Conservation (phyloP, 441 rosid genomes). For the Mallotus repandus region DNA sequence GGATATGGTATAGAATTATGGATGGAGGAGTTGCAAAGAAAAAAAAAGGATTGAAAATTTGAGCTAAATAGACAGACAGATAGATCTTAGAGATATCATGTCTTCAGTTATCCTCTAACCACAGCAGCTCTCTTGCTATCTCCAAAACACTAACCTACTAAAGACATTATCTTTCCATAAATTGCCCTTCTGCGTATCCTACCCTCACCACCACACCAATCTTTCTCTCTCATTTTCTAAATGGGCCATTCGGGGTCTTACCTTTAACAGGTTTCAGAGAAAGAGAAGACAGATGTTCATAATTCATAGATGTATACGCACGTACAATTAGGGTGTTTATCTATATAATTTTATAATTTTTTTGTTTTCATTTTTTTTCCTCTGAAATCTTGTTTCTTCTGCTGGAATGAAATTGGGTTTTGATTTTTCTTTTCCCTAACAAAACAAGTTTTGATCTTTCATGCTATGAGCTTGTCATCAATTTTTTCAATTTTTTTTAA, state of each 20-base stretch:
- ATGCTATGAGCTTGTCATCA: not conserved
- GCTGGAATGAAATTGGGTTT: slow-evolving; percentile 15
- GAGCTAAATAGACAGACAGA: too few species aligned
- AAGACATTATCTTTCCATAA: slow-evolving; percentile 24
- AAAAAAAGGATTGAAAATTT: not conserved
- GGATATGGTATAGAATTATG: not conserved
- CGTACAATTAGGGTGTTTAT: too few species aligned
- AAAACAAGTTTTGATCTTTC: not conserved
- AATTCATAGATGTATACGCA: too few species aligned
- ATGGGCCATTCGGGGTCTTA: slow-evolving; percentile 39
- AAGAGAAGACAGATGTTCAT: not conserved
- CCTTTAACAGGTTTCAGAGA: slow-evolving; percentile 22
- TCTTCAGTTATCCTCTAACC: slow-evolving; percentile 38
- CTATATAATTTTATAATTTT: not conserved
- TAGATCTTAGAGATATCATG: slow-evolving; percentile 6
- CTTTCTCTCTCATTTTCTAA: slow-evolving; percentile 20
- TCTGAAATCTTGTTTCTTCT: not conserved
- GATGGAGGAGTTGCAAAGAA: not conserved
- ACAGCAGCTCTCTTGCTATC: slow-evolving; percentile 26
- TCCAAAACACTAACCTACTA: slow-evolving; percentile 13
- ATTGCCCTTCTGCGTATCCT: slow-evolving; percentile 31
- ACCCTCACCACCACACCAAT: slow-evolving; percentile 15
- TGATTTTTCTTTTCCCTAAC: too few species aligned
- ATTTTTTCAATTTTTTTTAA: too few species aligned
- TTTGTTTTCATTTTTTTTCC: not conserved